Base-by-base conservation (phyloP, 1,284 basidiomycete species). In the Trametes pubescens region DNA sequence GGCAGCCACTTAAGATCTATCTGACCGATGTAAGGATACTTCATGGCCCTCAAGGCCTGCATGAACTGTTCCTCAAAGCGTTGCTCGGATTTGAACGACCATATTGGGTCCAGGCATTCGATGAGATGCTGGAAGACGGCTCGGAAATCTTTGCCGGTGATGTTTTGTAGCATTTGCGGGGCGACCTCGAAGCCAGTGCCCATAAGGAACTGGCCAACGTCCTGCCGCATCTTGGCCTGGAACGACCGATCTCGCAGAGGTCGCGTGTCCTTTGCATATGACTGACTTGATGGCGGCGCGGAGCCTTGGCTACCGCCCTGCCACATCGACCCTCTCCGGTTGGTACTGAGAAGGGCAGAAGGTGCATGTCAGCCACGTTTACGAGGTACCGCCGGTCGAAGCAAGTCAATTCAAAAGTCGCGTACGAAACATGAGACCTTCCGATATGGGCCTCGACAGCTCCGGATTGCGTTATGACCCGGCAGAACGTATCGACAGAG, bases 31-130 rank as follows among this genome's bases (percentile, higher is more conserved):
- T 86, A 91, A 0, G 94, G 93, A 75, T 96, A 97, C 65, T 84
- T 82, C 57, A 94, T 77, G 9, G 89, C 87, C 72, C 87, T 91
- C 60, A 97, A 74, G 16, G 92, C 82, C 9, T 84, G 83, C 14
- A 92, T 81, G 71, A 93, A 90, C 68, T 95, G 92, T 49, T 95
- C 93, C 68, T 96, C 94, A 65, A 94, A 89, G 49, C 86, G 87
- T 64, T 77, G 79, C 64, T 81, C 82, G 55, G 80, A 73, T 65
- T 83, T 82, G 58, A 91, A 82, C 4, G 83, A 81, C 74, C 89
- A 88, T 58, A 79, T 80, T 1, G 90, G 88, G 71, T 95, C 93
- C 8, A 96, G 75, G 10, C 84, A 81, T n/a, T 81, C 78, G n/a
- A 94, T 81, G 14, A 97, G 81, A 69, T 88, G 89, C 54, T 91